Evolutionary conservation across 169 alveolate species (phyloP).

Genomic region (Eimeria tenella): DNA sequence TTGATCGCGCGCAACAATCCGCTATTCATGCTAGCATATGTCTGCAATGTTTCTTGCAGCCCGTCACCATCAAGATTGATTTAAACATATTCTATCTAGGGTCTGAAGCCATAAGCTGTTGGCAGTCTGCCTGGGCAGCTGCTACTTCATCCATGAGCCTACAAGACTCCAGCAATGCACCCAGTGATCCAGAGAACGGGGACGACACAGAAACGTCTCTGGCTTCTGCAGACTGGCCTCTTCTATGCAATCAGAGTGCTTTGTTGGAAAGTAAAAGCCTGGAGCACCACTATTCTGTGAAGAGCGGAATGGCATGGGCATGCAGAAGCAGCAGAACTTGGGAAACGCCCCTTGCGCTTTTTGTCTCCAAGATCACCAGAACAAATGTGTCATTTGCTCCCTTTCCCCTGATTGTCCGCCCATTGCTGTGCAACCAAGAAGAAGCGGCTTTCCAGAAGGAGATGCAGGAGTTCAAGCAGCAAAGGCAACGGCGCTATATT

Average conservation of each 20-base stretch:
- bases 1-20: too few relatives aligned
- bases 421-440: not conserved
- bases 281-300: conserved; percentile 15
- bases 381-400: not conserved
- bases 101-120: conserved; percentile 47
- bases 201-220: not conserved
- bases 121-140: conserved; percentile 72
- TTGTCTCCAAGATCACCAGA: conserved; percentile 30
- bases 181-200: not conserved
- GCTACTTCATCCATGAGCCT: not conserved
- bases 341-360: conserved; percentile 10
- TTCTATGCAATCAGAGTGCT: not conserved
- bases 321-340: conserved; percentile 19
- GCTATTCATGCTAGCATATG: not conserved
- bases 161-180: not conserved
- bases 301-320: conserved; percentile 45
- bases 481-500: conserved; percentile 43
- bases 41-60: conserved; percentile 17
- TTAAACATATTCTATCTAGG: conserved; percentile 47
- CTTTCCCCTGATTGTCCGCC: conserved; percentile 10
- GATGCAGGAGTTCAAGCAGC: not conserved
- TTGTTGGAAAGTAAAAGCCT: conserved; percentile 1
- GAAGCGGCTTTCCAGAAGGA: not conserved
- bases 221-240: not conserved
- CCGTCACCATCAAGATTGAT: conserved; percentile 57